Percentiles rank a stretch among this genome's conserved stretches.
Conservation (phyloP, 768 basidiomycete genomes). For the Austroboletus eburneus region DNA sequence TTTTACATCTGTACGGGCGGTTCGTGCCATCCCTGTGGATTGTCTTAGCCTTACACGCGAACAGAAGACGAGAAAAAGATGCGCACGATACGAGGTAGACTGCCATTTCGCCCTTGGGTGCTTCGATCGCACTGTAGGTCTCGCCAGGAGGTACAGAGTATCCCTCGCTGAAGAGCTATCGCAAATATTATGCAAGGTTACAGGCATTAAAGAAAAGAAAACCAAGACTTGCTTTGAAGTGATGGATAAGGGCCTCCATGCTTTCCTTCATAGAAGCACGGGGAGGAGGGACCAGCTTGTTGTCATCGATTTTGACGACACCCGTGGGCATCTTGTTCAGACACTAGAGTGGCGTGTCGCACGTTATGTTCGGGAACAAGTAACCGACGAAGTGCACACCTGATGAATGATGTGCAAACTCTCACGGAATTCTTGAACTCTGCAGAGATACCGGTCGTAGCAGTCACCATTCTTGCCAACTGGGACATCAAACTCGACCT, state of each 20-base stretch:
- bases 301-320: slow-evolving; percentile 91
- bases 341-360: too few species aligned
- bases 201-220: not conserved
- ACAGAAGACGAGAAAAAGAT: not conserved
- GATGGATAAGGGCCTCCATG: slow-evolving; percentile 97
- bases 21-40: slow-evolving; percentile 82
- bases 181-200: slow-evolving; percentile 1
- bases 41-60: not conserved
- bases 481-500: slow-evolving; percentile 98
- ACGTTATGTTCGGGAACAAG: not conserved
- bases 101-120: slow-evolving; percentile 98
- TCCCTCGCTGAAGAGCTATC: slow-evolving; percentile 90
- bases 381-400: slow-evolving; percentile 30
- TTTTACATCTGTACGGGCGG: slow-evolving; percentile 95
- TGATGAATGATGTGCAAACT: slow-evolving; percentile 84
- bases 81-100: slow-evolving; percentile 95
- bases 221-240: slow-evolving; percentile 72
- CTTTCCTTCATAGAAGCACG: slow-evolving; percentile 99
- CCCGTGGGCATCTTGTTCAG: slow-evolving; percentile 96
- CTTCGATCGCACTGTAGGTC: slow-evolving; percentile 96
- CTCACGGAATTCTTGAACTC: slow-evolving; percentile 98
- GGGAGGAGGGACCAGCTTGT: slow-evolving; percentile 95
- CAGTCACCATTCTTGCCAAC: slow-evolving; percentile 96
- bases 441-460: slow-evolving; percentile 95
- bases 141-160: slow-evolving; percentile 95